Conservation (phyloP, 176 grass and related monocot species). For the Carex pumila region DNA sequence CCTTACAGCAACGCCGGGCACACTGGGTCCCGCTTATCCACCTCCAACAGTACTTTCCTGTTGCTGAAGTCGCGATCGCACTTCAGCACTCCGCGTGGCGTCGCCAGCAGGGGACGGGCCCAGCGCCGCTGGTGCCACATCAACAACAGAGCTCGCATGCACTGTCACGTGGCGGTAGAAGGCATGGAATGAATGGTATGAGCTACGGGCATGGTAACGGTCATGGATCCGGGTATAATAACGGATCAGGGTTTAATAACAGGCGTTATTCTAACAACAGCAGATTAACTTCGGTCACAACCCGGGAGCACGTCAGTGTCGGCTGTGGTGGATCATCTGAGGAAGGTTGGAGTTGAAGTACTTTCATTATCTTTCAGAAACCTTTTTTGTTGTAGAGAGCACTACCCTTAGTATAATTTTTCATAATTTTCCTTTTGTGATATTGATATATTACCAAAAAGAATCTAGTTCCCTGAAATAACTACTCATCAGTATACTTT, state of each 20-base stretch:
- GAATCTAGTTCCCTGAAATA: background rate
- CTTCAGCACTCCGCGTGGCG: conserved; percentile 65
- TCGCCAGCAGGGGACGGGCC: conserved; percentile 30
- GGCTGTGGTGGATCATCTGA: conserved; percentile 5
- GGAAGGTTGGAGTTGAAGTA: background rate
- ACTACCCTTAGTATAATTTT: too few relatives aligned
- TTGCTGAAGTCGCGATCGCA: conserved; percentile 53
- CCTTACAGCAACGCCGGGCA: conserved; percentile 64
- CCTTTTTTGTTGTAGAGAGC: background rate
- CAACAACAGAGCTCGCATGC: conserved; percentile 19
- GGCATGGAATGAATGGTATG: conserved; percentile 19
- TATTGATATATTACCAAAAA: background rate
- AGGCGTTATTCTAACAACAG: background rate
- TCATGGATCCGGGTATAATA: conserved; percentile 22
- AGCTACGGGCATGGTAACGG: conserved; percentile 13
- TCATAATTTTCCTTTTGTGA: background rate
- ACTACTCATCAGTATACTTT: background rate
- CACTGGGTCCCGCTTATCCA: conserved; percentile 83
- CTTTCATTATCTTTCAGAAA: background rate
- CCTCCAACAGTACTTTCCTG: conserved; percentile 91
- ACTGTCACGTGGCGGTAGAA: conserved; percentile 7
- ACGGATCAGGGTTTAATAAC: conserved; percentile 14
- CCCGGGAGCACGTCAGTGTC: background rate
- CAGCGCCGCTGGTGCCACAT: conserved; percentile 13
- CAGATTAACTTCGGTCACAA: background rate